Evolutionary conservation across 2,329 filamentous ascomycete species (phyloP).

Genomic region (Metarhizium brunneum): DNA sequence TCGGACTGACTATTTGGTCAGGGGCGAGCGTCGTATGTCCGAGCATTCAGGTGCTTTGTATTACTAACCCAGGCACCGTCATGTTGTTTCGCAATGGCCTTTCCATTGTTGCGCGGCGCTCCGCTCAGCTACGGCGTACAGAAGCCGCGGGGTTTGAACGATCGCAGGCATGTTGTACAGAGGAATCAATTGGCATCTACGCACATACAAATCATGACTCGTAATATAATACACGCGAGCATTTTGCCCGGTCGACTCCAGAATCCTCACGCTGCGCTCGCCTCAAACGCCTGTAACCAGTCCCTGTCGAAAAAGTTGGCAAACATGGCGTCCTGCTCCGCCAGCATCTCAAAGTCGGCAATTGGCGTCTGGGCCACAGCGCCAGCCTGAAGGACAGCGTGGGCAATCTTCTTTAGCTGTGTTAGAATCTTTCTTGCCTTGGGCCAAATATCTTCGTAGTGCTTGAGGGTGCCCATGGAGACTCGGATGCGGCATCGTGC

Average conservation of each 20-base stretch:
- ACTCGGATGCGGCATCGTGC: constrained; percentile 1
- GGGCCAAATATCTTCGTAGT: constrained; percentile 5
- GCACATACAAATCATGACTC: too few species aligned
- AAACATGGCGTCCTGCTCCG: neutral
- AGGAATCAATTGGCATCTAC: too few species aligned
- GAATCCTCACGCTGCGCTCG: neutral
- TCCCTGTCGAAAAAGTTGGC: neutral
- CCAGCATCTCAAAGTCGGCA: neutral
- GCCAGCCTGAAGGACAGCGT: neutral
- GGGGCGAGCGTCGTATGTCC: too few species aligned
- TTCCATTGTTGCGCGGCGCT: too few species aligned
- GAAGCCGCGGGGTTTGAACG: too few species aligned
- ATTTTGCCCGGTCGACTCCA: neutral
- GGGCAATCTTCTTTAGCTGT: neutral
- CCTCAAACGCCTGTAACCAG: neutral
- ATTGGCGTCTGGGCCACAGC: neutral
- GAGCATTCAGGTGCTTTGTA: neutral
- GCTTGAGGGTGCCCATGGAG: constrained; percentile 1
- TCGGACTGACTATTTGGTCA: neutral
- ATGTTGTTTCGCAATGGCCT: too few species aligned
- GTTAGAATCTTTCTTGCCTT: neutral
- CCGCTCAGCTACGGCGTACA: too few species aligned
- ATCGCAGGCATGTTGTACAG: too few species aligned
- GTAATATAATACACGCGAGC: too few species aligned
- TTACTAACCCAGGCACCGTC: neutral